Evolutionary conservation across 176 grass and related monocot genomes (phyloP).

Genomic region (Puccinellia tenuiflora): DNA sequence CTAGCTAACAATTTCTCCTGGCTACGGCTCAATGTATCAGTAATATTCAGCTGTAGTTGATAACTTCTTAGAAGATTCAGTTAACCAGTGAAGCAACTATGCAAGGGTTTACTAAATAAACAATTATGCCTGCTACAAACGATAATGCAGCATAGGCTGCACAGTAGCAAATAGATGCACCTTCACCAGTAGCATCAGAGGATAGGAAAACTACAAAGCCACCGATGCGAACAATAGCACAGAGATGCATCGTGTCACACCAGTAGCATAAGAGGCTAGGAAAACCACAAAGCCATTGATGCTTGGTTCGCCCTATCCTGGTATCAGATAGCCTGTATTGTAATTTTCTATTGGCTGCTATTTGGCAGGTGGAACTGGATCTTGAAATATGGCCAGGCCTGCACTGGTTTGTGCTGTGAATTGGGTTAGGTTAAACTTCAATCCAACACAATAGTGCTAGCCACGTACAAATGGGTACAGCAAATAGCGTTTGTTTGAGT

Average conservation of each 20-base stretch:
- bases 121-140: background rate
- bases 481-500: background rate
- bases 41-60: background rate
- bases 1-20: conserved; percentile 14
- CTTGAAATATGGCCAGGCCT: background rate
- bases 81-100: background rate
- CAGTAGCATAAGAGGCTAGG: background rate
- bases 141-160: background rate
- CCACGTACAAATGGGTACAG: background rate
- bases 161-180: background rate
- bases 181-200: background rate
- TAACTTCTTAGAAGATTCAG: background rate
- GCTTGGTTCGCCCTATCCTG: background rate
- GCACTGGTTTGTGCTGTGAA: background rate
- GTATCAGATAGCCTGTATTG: background rate
- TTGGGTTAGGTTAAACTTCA: background rate
- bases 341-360: background rate
- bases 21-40: background rate
- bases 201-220: background rate
- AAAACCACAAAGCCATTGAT: background rate
- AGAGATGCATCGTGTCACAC: background rate
- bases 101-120: background rate
- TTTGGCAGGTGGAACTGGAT: background rate
- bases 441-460: background rate
- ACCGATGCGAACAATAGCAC: background rate